These are phyloP conservation scores for Fraxinus pennsylvanica DNA, from an alignment of 257 asterid species.

Conservation along the genomic window DNA sequence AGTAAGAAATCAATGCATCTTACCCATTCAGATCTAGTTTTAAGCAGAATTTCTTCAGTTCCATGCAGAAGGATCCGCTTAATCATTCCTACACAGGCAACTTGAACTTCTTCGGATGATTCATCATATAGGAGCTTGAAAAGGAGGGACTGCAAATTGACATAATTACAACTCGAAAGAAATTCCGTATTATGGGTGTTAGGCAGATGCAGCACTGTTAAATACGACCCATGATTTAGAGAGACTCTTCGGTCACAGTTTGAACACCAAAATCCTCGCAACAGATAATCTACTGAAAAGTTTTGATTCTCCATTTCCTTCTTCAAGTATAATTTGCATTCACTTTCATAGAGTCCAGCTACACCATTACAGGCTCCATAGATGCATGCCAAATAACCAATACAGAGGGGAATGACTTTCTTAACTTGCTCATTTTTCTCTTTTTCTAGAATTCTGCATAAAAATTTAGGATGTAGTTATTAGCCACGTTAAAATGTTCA, in stretches of 20 bases:
- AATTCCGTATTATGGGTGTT: constrained; percentile 33
- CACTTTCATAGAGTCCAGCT: constrained; percentile 32
- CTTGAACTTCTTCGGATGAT: constrained; percentile 82
- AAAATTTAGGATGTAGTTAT: constrained; percentile 9
- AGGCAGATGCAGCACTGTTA: constrained; percentile 34
- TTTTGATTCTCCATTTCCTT: constrained; percentile 45
- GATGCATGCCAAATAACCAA: constrained; percentile 86
- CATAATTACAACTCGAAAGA: constrained; percentile 49
- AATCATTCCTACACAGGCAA: constrained; percentile 73
- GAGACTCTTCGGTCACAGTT: constrained; percentile 61
- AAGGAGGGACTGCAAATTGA: constrained; percentile 61
- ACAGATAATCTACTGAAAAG: constrained; percentile 40
- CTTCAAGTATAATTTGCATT: constrained; percentile 61
- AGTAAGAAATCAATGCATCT: constrained; percentile 68
- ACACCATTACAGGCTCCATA: constrained; percentile 54
- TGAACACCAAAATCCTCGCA: constrained; percentile 80
- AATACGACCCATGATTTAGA: constrained; percentile 38
- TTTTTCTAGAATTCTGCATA: constrained; percentile 61
- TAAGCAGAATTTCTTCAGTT: constrained; percentile 52
- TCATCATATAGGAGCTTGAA: constrained; percentile 71
- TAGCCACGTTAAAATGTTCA: constrained; percentile 10
- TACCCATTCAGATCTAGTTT: constrained; percentile 76
- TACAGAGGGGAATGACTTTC: constrained; percentile 63
- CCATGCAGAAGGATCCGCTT: constrained; percentile 77
- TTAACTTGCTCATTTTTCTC: constrained; percentile 63